Evolutionary conservation across 2,329 filamentous ascomycete species (phyloP), one percentile per base, ranked within the genome.

Genomic region (Trichoderma gracile): DNA sequence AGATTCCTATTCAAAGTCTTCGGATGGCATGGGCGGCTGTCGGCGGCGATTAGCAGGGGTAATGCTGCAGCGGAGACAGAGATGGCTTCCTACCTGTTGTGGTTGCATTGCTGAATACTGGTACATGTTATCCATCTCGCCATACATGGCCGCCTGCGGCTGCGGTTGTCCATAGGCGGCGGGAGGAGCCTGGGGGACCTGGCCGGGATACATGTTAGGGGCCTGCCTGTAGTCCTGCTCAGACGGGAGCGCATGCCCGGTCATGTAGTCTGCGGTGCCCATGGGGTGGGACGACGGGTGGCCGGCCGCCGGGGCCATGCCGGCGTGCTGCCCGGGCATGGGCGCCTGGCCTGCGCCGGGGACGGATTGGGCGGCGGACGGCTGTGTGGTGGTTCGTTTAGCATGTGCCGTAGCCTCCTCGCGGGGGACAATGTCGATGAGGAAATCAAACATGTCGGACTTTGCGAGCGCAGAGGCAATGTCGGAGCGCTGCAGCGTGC

Each of bases 371-470:
- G 77, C 73, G 40, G 77, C 69, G 27, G 73, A 76, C 42, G 82
- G 76, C 67, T 86, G 82, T 8, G 84, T 81, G 49, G 82, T 80
- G 49, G 88, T 83, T 68, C 93, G 84, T 80, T 97, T 97, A 46
- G 93, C 86, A 74, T 93, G 92, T 23, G 90, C 88, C 10, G 91
- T 85, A 42, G 94, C 93, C 77, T 99, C 95, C 77, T 99, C 95
- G 59, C 95, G 89, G 3, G 95, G 95, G 6, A 99, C 95, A 67
- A 99, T 99, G 75, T 99, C 95, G 75, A 99, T 99, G 66, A 99
- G 83, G 79, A 99, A 99, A 80, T 99, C 95, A 77, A 99, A 99
- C 95, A 99, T 99, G 80, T 99, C 95, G 23, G 93, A 97, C 79
- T 99, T 99, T 66, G 92, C 91, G 25, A 99, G 83, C 15, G 95